Evolutionary conservation across 371 early-diverging fungal species (phyloP), one percentile per base, ranked within the genome.

Genomic region (Actinomortierella ambigua): DNA sequence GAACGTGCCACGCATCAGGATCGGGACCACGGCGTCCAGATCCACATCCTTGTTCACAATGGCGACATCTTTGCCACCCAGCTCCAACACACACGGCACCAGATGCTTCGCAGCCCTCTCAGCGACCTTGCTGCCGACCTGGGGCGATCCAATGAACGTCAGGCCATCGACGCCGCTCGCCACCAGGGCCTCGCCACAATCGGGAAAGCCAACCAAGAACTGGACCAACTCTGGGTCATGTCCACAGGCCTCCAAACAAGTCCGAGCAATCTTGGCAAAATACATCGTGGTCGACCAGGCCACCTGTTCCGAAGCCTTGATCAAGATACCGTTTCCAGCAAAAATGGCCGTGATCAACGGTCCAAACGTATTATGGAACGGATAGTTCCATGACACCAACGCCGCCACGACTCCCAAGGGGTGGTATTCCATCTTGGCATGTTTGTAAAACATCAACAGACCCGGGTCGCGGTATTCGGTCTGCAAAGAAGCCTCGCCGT

Each of bases 11-110:
- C 93, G 89, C 90, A 94, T 86, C 63, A 89, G 65, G 7, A 90
- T 82, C 7, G 90, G 88, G 29, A 88, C 70, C 42, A 86, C 83
- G 47, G 91, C 89, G 15, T 62, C 54, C 57, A 91, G 67, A 69
- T 93, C 88, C 5, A 88, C 82, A 69, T 94, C 94, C 61, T 83
- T 85, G 57, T 90, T 82, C 34, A 93, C 78, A 52, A 94, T 85
- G 28, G 90, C 91, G 51, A 87, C 86, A 79, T 94, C 93, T 76
- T 94, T 94, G 55, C 97, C 97, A 52, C 97, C 97, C 42, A 96
- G 81, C 79, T 96, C 97, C 13, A 96, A 84, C 18, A 93, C 82
- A 56, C 92, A 91, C 0, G 95, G 95, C 4, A 92, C 92, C 56
- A 96, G 80, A 22, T 85, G 69, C 49, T 85, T 81, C 26, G 89